Base-by-base conservation (phyloP, 2,329 filamentous ascomycete genomes). In the Rachicladosporium sp. region DNA sequence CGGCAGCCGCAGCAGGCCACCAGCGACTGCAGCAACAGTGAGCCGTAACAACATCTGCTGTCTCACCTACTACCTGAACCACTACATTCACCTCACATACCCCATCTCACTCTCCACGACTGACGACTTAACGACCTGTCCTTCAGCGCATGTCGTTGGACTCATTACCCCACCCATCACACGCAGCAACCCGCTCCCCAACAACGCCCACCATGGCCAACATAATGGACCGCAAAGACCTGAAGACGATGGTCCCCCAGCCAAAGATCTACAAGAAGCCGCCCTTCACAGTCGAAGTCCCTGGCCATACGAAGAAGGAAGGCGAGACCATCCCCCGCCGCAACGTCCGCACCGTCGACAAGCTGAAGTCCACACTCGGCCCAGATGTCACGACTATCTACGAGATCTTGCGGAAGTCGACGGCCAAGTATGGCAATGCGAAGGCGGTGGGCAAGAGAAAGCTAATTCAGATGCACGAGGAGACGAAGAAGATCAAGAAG, bases 401-500 rank as follows among this genome's bases (percentile, higher is more conserved):
- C 64, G 83, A 93, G 53, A 74, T 93, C 48, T 68, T 93, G 54
- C 73, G 73, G 55, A 73, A 78, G 51, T 78, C 79, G 50, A 80
- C 81, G 33, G 68, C 59, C 47, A 69, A 68, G 53, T 71, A 56
- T 44, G 67, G 67, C 50, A 70, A 70, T 46, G 67, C 67, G 49
- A 70, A 70, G 60, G 64, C 64, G 5, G 52, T 69, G 33, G 87
- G 82, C 50, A 72, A 71, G 53, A 78, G 87, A 47, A 80, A 74
- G 59, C 71, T 93, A 42, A 62, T 94, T 62, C 71, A 80, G 61
- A 76, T 80, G 35, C 86, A 93, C 63, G 75, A 75, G 53, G 87
- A 94, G 69, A 80, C 74, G 51, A 93, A 89, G 69, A 91, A 86
- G 72, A 68, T 94, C 50, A 82, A 87, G 71, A 94, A 93, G 73